Evolutionary conservation across 192 early-diverging fungal genomes (phyloP), one percentile per base, ranked within the genome.

Genomic region (Podila horticola): DNA sequence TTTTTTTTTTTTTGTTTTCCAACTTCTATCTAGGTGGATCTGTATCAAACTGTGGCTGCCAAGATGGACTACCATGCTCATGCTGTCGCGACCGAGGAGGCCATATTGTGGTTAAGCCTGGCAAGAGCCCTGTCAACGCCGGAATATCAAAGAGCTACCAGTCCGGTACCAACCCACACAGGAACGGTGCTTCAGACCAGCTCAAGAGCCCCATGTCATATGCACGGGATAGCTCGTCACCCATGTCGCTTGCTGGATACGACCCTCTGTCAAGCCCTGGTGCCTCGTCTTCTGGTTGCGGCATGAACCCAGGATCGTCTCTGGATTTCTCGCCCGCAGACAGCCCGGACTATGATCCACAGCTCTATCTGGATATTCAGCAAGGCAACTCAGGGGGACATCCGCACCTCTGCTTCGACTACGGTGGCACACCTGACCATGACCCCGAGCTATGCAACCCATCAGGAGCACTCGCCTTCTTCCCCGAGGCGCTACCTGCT

Each of bases 21-120:
- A n/a, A n/a, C n/a, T n/a, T n/a, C n/a, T n/a, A 19, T 36, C 9
- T 24, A 55, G 31, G 26, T 51, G 67, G 61, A 64, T 58, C 9
- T 26, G 17, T 36, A 61, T 61, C 26, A 17, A 60, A 36, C 10
- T 76, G 74, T 20, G 74, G 74, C 30, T 76, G 74, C 34, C 41
- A 65, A n/a, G 63, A 65, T 4, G 74, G 74, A 28, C 17, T 36
- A 31, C 20, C 69, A n/a, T 76, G 74, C 36, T 65, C 74, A 7
- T 76, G 74, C 13, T 76, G 74, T 22, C 67, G 74, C 11, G 67
- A 76, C 28, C 74, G 74, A 24, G 55, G 52, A 5, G 74, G 74
- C 9, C 74, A 69, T 38, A 57, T 76, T 30, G 67, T 76, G 0
- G 31, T 68, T 22, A 76, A 70, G 41, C 74, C 74, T 4, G 57